These are phyloP conservation scores for Entomortierella chlamydospora DNA, from an alignment of 192 early-diverging fungal species.

Conservation along the genomic window DNA sequence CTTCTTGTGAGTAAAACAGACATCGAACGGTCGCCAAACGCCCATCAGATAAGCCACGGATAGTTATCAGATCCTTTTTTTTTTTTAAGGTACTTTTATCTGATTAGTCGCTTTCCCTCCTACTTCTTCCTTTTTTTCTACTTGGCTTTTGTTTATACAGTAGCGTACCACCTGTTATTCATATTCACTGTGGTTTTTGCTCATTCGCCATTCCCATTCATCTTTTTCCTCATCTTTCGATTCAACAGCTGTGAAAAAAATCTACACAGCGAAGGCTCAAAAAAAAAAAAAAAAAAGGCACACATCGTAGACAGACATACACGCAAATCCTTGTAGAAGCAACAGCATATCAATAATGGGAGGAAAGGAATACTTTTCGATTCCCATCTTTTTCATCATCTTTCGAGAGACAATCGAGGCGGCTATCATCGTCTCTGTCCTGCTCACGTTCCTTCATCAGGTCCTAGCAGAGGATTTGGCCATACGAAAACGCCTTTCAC, in stretches of 20 bases:
- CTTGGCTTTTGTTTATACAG: too few species aligned
- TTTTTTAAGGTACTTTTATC: not conserved
- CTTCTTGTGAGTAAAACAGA: too few species aligned
- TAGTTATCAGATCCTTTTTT: slow-evolving; percentile 1
- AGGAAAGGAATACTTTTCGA: slow-evolving; percentile 41
- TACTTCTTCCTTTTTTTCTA: not conserved
- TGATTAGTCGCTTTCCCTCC: not conserved
- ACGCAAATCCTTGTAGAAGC: not conserved
- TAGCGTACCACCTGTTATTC: too few species aligned
- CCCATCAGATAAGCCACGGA: slow-evolving; percentile 9
- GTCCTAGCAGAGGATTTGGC: slow-evolving; percentile 23
- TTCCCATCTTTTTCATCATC: slow-evolving; percentile 80
- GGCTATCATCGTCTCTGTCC: slow-evolving; percentile 86
- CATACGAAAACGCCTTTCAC: slow-evolving; percentile 32
- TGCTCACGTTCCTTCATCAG: slow-evolving; percentile 74
- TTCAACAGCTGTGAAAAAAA: too few species aligned
- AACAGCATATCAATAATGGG: slow-evolving; percentile 16
- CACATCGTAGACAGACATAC: not conserved
- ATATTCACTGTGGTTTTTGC: too few species aligned
- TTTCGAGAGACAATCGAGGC: slow-evolving; percentile 90
- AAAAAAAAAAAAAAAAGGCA: not conserved
- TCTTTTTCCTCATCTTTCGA: too few species aligned
- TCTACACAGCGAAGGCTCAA: too few species aligned
- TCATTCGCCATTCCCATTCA: too few species aligned
- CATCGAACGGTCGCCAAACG: too few species aligned